These are phyloP conservation scores for Exophiala alcalophila DNA, from an alignment of 2,329 filamentous ascomycete genomes.

Conservation along the genomic window DNA sequence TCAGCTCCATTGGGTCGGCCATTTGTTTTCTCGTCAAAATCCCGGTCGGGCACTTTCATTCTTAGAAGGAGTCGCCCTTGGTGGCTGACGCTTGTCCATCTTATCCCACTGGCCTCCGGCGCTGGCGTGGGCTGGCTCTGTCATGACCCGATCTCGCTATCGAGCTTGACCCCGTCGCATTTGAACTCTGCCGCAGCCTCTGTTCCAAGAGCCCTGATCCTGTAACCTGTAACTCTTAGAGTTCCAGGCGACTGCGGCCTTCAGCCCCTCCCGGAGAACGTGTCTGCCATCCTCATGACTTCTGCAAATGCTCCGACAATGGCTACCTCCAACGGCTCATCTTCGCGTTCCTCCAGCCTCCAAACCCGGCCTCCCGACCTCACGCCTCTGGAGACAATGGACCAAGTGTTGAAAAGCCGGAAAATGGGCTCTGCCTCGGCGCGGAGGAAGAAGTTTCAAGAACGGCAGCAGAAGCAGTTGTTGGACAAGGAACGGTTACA, in stretches of 20 bases:
- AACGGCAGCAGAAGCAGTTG: slow-evolving; percentile 21
- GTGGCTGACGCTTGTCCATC: slow-evolving; percentile 17
- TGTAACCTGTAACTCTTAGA: slow-evolving; percentile 24
- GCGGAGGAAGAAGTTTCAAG: slow-evolving; percentile 22
- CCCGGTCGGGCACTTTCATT: slow-evolving; percentile 14
- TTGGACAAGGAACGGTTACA: slow-evolving; percentile 12
- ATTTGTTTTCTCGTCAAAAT: slow-evolving; percentile 15
- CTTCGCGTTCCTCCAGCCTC: slow-evolving; percentile 5
- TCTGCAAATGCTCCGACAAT: slow-evolving; percentile 9
- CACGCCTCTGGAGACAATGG: slow-evolving; percentile 16
- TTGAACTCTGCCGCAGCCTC: slow-evolving; percentile 24
- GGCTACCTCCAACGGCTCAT: slow-evolving; percentile 4
- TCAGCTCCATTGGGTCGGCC: slow-evolving; percentile 6
- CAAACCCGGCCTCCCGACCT: slow-evolving; percentile 1
- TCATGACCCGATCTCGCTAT: slow-evolving; percentile 16
- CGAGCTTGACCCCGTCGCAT: slow-evolving; percentile 15
- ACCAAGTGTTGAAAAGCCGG: slow-evolving; percentile 22
- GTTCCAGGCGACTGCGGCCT: slow-evolving; percentile 24
- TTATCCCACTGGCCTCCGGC: slow-evolving; percentile 4
- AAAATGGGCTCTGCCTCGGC: slow-evolving; percentile 26
- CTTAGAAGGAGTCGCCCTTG: slow-evolving; percentile 13
- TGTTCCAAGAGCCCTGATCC: slow-evolving; percentile 17
- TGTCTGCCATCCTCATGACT: slow-evolving; percentile 8
- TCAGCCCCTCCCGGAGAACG: slow-evolving; percentile 7
- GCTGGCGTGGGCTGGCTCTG: slow-evolving; percentile 3